Conservation (phyloP, 164 flowering plant genomes). For the Vitis labrusca region DNA sequence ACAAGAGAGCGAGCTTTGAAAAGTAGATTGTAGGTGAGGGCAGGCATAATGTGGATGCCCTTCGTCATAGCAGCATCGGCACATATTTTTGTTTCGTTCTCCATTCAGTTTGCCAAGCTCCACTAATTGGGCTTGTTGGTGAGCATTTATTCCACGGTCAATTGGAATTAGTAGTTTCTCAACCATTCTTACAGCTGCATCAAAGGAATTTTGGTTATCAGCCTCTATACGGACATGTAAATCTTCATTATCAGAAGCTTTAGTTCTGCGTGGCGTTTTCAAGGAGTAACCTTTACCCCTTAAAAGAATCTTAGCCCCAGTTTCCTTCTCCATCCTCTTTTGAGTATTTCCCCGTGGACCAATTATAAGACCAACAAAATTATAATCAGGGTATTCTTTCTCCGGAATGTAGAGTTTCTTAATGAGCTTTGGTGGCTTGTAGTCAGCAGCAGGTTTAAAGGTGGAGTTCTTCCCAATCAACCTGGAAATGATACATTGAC, state of each 20-base stretch:
- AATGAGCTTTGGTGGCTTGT: conserved; percentile 22
- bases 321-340: conserved; percentile 49
- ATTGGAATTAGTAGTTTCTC: conserved; percentile 46
- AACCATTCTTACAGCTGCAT: conserved; percentile 41
- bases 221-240: conserved; percentile 52
- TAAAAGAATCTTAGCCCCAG: conserved; percentile 43
- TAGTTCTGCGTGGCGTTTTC: background rate
- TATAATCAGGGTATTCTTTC: conserved; percentile 47
- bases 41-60: conserved; percentile 31
- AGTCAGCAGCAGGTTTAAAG: conserved; percentile 28
- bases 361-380: conserved; percentile 47
- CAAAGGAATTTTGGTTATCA: conserved; percentile 35
- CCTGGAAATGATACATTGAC: conserved; percentile 30
- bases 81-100: conserved; percentile 5
- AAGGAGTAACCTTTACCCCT: conserved; percentile 38
- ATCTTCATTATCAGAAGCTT: conserved; percentile 33
- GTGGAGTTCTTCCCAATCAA: conserved; percentile 36
- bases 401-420: conserved; percentile 52
- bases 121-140: conserved; percentile 30
- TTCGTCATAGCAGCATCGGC: conserved; percentile 23
- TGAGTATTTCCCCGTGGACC: conserved; percentile 47
- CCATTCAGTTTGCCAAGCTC: conserved; percentile 36
- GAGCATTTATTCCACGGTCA: conserved; percentile 23
- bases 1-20: conserved; percentile 5
- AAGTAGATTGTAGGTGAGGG: conserved; percentile 16